Base-by-base conservation (phyloP, 2,329 filamentous ascomycete species). In the Claviceps purpurea region DNA sequence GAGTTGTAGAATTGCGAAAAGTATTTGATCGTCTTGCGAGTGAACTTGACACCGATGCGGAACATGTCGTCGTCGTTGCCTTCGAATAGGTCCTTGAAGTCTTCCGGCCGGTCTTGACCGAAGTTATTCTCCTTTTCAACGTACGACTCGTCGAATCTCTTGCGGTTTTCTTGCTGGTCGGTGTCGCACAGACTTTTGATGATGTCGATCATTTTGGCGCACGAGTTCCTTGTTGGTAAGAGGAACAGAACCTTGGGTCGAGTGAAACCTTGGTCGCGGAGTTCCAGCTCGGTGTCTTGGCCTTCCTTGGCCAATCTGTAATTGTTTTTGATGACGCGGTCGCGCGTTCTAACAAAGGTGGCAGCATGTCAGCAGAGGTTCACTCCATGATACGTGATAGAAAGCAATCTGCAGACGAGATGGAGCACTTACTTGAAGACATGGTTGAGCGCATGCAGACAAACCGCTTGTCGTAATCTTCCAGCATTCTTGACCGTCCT, bases 21-120 rank as follows among this genome's bases (percentile, higher is more conserved):
- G 65, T 87, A 93, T 66, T 96, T 97, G 64, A 97, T 76, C 0
- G 89, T 95, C 69, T 96, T 97, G 55, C 93, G 81, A 0, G 93
- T 97, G 65, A 98, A 94, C 68, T 97, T 98, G 63, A 98, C 69
- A n/a, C 91, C 93, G 2, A 97, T 73, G 3, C 91, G 82, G 71
- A 97, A 98, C 79, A 94, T 93, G 69, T 98, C 93, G 64, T 97
- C 93, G 64, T 95, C 89, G 64, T 96, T 97, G 54, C 93, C 93
- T 55, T 84, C 84, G 62, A 98, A 98, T 0, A 97, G 76, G 52
- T 95, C 87, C 24, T 79, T 76, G 68, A 95, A 97, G 65, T 97
- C 93, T 3, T 84, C 84, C 0, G 93, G 85, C 62, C 89, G 88
- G 62, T 87, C 82, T 8, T 78, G 73, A 26, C 83, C 81, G 58